Base-by-base conservation (phyloP, 2,329 filamentous ascomycete species). In the Stenocarpella maydis region DNA sequence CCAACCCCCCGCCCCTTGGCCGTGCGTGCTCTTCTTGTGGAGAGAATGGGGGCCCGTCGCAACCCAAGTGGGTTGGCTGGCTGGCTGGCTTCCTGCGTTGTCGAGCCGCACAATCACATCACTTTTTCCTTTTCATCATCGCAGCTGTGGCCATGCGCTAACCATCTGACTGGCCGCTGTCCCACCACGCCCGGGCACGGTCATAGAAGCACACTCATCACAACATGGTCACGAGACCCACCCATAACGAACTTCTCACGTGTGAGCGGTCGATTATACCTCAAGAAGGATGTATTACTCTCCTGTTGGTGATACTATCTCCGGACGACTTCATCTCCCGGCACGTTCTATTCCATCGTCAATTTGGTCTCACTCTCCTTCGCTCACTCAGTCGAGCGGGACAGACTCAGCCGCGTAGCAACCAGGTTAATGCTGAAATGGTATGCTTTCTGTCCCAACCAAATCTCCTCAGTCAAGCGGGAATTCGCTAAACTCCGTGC, bases 401-500 rank as follows among this genome's bases (percentile, higher is more conserved):
- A 24, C 53, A 58, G 31, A 53, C 49, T 49, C 14, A 26, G 54
- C 43, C 28, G 58, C 28, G 41, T 15, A 49, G 28, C 43, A 47
- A 37, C 58, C 58, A 45, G 28, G 49, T 28, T 63, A 37, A 37
- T 43, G 58, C 58, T 37, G 43, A 37, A 49, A 37, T 24, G 24
- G 58, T 26, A 63, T 63, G 58, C 41, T 63, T 47, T 34, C n/a
- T 47, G 28, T 37, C 58, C 58, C n/a, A 47, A 49, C 58, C 65
- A 50, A 45, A 31, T 37, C 43, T 39, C 28, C 31, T 50, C 37
- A 50, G 31, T 49, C 58, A 63, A 43, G 47, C 65, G 34, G 65
- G 41, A 50, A 58, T 67, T 52, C 43, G 65, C 49, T 67, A 58
- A 67, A 47, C 65, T 58, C 65, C 65, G 65, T 67, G 21, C 31